Evolutionary conservation across 1,284 basidiomycete genomes (phyloP).

Genomic region (Fomitopsis betulina): DNA sequence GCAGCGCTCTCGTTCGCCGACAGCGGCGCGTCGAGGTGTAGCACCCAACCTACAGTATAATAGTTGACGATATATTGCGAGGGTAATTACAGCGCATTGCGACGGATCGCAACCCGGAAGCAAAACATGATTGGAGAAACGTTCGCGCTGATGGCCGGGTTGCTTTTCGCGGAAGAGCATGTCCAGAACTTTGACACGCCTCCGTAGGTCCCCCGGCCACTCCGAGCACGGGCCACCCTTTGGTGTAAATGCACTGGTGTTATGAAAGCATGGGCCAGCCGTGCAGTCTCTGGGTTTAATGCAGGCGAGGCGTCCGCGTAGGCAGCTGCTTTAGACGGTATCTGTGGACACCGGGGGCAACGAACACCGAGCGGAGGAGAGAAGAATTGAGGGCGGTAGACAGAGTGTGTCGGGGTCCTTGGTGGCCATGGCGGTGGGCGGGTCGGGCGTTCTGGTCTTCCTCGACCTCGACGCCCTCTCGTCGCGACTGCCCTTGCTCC

Average conservation of each 20-base stretch:
- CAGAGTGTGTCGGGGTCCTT: slow-evolving; percentile 2
- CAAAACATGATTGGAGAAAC: not conserved
- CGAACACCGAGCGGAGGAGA: too few species aligned
- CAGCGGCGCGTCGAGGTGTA: too few species aligned
- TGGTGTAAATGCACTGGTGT: not conserved
- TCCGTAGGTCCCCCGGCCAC: not conserved
- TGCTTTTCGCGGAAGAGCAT: not conserved
- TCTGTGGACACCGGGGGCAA: not conserved
- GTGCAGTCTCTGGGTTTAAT: not conserved
- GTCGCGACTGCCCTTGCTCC: not conserved
- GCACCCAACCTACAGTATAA: too few species aligned
- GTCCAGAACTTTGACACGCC: slow-evolving; percentile 6
- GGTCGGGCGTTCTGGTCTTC: not conserved
- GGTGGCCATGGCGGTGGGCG: slow-evolving; percentile 1
- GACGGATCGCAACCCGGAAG: not conserved
- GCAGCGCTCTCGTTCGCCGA: not conserved
- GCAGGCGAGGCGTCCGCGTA: not conserved
- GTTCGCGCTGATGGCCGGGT: slow-evolving; percentile 1
- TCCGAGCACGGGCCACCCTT: slow-evolving; percentile 3
- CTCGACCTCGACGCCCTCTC: slow-evolving; percentile 2
- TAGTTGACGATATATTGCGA: not conserved
- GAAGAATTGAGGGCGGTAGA: not conserved
- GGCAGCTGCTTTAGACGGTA: too few species aligned
- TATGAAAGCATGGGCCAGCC: not conserved
- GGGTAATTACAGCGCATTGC: not conserved